Evolutionary conservation across 1,284 basidiomycete species (phyloP).

Genomic region (Rhizoctonia solani): DNA sequence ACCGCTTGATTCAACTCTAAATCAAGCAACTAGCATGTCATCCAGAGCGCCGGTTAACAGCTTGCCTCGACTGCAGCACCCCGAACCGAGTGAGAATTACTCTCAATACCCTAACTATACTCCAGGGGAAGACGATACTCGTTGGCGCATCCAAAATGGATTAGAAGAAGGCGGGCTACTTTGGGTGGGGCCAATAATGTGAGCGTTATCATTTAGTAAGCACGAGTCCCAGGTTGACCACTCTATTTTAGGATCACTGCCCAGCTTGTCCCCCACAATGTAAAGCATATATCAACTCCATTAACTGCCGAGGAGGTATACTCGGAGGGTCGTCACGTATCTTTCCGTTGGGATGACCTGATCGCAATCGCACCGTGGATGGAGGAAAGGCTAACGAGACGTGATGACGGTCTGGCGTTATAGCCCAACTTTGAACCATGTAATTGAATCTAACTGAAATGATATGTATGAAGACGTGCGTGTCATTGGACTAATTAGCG

Average conservation of each 20-base stretch:
- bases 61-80: slow-evolving; percentile 50
- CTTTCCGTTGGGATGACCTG: slow-evolving; percentile 69
- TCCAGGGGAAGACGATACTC: slow-evolving; percentile 64
- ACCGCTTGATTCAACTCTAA: slow-evolving; percentile 17
- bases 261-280: slow-evolving; percentile 59
- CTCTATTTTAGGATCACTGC: slow-evolving; percentile 58
- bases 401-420: neutral
- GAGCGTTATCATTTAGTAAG: slow-evolving; percentile 40
- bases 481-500: too few species aligned
- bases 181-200: slow-evolving; percentile 78
- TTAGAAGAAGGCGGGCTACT: slow-evolving; percentile 62
- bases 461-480: too few species aligned
- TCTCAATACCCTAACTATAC: slow-evolving; percentile 72
- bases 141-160: slow-evolving; percentile 58
- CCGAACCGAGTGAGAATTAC: slow-evolving; percentile 59
- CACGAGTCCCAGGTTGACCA: neutral
- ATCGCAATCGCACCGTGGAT: slow-evolving; percentile 76
- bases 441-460: neutral
- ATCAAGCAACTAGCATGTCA: neutral
- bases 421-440: neutral
- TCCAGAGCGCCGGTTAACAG: neutral
- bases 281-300: slow-evolving; percentile 40
- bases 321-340: slow-evolving; percentile 44
- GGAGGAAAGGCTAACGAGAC: slow-evolving; percentile 49
- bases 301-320: slow-evolving; percentile 19